A percentile compares a stretch with the other conserved stretches of the same genome.
These are phyloP conservation scores for Dactylellina cionopaga DNA, from an alignment of 2,329 filamentous ascomycete species.

Conservation along the genomic window DNA sequence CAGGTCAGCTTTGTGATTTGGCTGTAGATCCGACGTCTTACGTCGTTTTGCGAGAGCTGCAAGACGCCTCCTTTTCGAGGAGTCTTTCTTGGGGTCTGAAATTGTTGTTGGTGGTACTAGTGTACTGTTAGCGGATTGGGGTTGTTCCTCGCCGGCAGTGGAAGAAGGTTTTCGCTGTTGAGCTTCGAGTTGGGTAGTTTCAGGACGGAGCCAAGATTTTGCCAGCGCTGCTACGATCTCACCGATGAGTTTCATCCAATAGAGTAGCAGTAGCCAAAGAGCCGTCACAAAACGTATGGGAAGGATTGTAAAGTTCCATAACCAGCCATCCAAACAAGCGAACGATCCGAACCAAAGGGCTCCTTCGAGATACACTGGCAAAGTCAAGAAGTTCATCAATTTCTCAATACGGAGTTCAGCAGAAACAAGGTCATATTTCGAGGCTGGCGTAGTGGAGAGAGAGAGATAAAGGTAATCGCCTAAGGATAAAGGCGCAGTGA, in stretches of 20 bases:
- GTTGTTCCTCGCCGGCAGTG: slow-evolving; percentile 19
- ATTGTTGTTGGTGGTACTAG: slow-evolving; percentile 1
- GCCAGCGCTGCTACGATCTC: slow-evolving; percentile 53
- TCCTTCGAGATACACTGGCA: slow-evolving; percentile 83
- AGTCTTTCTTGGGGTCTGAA: slow-evolving; percentile 72
- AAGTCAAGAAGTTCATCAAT: slow-evolving; percentile 83
- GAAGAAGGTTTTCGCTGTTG: slow-evolving; percentile 28
- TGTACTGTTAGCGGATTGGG: slow-evolving; percentile 16
- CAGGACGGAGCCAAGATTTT: slow-evolving; percentile 49
- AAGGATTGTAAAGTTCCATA: slow-evolving; percentile 95
- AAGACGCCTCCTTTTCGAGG: slow-evolving; percentile 70
- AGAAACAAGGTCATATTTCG: slow-evolving; percentile 70
- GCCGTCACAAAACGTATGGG: slow-evolving; percentile 88
- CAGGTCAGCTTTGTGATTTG: slow-evolving; percentile 93
- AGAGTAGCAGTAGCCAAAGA: slow-evolving; percentile 76
- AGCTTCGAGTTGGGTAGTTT: slow-evolving; percentile 35
- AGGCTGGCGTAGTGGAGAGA: slow-evolving; percentile 28
- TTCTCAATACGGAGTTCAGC: slow-evolving; percentile 91
- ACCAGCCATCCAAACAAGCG: slow-evolving; percentile 93
- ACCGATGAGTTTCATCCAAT: slow-evolving; percentile 77
- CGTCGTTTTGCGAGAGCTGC: slow-evolving; percentile 52
- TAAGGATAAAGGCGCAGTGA: slow-evolving; percentile 40
- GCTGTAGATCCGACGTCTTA: slow-evolving; percentile 79
- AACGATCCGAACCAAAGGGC: slow-evolving; percentile 87
- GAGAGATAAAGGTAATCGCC: slow-evolving; percentile 51